Conservation (phyloP, 306 rosid genomes). For the Dryas drummondii region DNA sequence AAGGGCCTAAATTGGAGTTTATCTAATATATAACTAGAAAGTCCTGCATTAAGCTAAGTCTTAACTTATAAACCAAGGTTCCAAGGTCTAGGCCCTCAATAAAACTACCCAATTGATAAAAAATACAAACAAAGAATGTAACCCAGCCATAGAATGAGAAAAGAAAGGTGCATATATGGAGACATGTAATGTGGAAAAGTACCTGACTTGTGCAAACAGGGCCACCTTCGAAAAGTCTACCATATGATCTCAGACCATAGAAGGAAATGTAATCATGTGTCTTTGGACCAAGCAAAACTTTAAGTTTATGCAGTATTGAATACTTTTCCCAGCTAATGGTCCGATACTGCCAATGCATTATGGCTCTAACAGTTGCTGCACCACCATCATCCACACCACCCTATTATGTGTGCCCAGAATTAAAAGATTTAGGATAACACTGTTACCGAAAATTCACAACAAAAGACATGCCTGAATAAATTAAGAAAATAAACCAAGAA, state of each 20-base stretch:
- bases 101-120: too few relatives aligned
- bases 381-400: conserved; percentile 52
- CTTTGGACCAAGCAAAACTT: conserved; percentile 35
- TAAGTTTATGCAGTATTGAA: conserved; percentile 44
- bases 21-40: background rate
- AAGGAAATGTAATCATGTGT: conserved; percentile 49
- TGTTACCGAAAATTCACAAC: background rate
- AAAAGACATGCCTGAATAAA: background rate
- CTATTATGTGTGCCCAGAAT: conserved; percentile 22
- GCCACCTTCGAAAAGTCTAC: conserved; percentile 46
- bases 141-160: background rate
- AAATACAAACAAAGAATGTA: background rate
- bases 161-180: background rate
- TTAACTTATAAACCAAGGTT: too few relatives aligned
- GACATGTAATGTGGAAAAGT: background rate
- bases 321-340: conserved; percentile 47
- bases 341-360: conserved; percentile 57
- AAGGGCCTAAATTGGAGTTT: background rate
- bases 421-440: background rate
- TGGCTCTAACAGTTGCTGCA: conserved; percentile 55
- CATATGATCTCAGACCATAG: conserved; percentile 48
- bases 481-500: background rate
- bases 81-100: too few relatives aligned
- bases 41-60: too few relatives aligned
- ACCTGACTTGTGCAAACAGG: conserved; percentile 56